Evolutionary conservation across 331 rosid genomes (phyloP).

Genomic region (Malus hybrid): DNA sequence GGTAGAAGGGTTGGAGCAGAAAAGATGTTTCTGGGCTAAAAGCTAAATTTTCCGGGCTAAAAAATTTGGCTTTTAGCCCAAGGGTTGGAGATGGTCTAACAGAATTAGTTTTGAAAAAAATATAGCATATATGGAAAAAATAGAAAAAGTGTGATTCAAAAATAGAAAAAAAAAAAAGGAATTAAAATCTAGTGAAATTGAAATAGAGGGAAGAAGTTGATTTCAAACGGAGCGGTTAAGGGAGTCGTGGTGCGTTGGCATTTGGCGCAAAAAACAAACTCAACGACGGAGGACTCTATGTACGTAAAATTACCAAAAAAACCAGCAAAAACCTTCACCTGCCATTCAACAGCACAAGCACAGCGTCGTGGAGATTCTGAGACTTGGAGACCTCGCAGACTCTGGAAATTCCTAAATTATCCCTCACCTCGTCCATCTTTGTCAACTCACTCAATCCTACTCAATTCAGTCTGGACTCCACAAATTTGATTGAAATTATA

Average conservation of each 20-base stretch:
- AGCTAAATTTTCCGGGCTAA: too few species aligned
- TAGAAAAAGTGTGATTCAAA: too few species aligned
- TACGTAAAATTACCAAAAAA: background rate
- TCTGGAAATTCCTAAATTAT: background rate
- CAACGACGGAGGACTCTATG: background rate
- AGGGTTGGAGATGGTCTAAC: too few species aligned
- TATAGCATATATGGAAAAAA: too few species aligned
- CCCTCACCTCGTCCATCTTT: background rate
- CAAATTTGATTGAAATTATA: background rate
- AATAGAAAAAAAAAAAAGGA: background rate
- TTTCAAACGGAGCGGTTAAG: too few species aligned
- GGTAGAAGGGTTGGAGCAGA: too few species aligned
- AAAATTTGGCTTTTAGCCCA: too few species aligned
- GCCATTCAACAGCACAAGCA: background rate
- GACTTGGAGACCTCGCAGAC: background rate
- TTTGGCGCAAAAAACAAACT: conserved; percentile 5
- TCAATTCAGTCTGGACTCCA: background rate
- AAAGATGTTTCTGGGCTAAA: too few species aligned
- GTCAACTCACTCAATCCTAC: background rate
- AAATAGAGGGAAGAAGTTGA: background rate
- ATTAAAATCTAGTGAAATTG: background rate
- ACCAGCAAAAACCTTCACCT: background rate
- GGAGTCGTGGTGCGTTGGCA: background rate
- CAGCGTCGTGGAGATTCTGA: background rate
- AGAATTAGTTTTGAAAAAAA: too few species aligned